Evolutionary conservation across 1,284 basidiomycete species (phyloP).

Genomic region (Ceratobasidium papillatum): DNA sequence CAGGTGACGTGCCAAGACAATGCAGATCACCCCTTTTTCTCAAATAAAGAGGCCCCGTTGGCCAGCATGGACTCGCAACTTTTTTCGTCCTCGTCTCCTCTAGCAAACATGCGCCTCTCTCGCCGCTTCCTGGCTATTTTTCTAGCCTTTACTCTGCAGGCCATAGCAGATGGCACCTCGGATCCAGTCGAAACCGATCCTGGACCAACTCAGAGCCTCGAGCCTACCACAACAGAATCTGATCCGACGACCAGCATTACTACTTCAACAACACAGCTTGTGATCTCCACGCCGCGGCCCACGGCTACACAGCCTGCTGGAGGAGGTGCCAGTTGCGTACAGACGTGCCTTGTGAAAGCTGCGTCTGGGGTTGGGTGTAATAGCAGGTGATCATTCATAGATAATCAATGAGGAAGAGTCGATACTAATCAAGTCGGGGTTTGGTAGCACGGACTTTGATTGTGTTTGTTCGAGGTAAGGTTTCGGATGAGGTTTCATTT

Average conservation of each 20-base stretch:
- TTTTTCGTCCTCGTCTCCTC: no score
- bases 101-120: no score
- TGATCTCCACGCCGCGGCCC: neutral
- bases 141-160: neutral
- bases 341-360: constrained; percentile 6
- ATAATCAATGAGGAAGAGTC: neutral
- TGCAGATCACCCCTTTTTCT: no score
- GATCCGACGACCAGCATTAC: neutral
- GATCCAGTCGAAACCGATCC: neutral
- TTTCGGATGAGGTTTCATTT: neutral
- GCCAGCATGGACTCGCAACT: no score
- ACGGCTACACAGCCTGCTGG: neutral
- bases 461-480: constrained; percentile 19
- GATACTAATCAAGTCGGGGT: neutral
- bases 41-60: no score
- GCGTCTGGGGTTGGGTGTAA: neutral
- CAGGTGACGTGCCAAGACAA: no score
- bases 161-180: neutral
- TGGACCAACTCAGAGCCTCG: neutral
- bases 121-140: neutral
- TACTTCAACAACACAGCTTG: neutral
- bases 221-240: neutral
- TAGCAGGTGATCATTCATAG: neutral
- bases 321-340: constrained; percentile 25
- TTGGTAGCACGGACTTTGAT: neutral